Evolutionary conservation across 2,329 filamentous ascomycete species (phyloP), one percentile per base, ranked within the genome.

Genomic region (Tolypocladium album): DNA sequence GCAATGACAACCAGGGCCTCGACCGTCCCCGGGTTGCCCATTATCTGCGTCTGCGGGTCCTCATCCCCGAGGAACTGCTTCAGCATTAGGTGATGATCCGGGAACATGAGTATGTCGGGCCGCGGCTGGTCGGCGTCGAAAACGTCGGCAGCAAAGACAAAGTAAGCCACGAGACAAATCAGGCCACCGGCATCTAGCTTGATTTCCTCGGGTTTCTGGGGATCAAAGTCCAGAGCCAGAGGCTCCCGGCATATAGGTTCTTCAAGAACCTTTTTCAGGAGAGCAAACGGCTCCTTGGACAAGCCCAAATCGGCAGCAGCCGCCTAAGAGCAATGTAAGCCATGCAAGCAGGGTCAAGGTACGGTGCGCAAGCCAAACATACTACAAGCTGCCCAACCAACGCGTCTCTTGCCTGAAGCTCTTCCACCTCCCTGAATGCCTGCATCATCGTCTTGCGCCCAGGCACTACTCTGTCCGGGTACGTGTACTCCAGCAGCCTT

Each of bases 311-410:
- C 85, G 58, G 83, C 79, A 20, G 87, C 82, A 58, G 90, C 76
- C 22, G 87, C 84, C 76, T 86, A 60, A 31, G 22, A n/a, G 8
- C 57, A 20, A 17, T 66, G 39, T 70, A 60, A 70, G 59, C n/a
- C 24, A 3, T 3, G 64, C 12, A 56, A 56, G 13, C 11, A 38
- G 4, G 13, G 17, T 3, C 22, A 8, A 31, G 8, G 24, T 4
- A 34, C 31, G 1, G 2, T 12, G 60, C 3, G 27, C 12, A 15
- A 40, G 20, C 27, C 38, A 13, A 13, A 78, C 82, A 71, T 74
- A 87, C 85, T 63, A 86, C 86, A 31, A 92, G 74, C 67, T 92
- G 86, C 0, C 89, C 88, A n/a, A 90, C 79, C 55, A 88, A 81
- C 8, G 83, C 81, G 62, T 89, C 84, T 61, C 83, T 79, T 20